Conservation (phyloP, 1,284 basidiomycete genomes). For the Ceratobasidium sp. region DNA sequence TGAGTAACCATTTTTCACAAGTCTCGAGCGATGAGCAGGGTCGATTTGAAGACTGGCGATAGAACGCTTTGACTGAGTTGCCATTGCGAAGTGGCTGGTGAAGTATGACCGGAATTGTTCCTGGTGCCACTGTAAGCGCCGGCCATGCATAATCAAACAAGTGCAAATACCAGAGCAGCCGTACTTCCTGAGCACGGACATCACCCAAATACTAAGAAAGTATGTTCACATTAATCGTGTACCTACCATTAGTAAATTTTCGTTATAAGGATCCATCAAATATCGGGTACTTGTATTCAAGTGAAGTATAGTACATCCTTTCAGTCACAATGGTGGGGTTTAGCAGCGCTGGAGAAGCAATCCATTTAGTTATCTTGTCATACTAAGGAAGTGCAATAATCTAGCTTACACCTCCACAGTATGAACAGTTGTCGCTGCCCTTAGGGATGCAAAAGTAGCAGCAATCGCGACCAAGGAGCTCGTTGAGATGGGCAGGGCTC, state of each 20-base stretch:
- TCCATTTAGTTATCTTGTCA: not conserved
- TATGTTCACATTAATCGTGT: too few species aligned
- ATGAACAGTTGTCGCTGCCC: conserved; percentile 30
- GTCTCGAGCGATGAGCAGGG: conserved; percentile 8
- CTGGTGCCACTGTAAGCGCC: not conserved
- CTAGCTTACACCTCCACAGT: conserved; percentile 25
- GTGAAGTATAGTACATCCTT: too few species aligned
- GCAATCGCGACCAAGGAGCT: conserved; percentile 30
- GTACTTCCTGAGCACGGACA: too few species aligned
- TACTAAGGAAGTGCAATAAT: not conserved
- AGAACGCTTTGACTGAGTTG: conserved; percentile 11
- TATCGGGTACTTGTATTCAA: too few species aligned
- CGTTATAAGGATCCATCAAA: too few species aligned
- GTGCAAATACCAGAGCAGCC: too few species aligned
- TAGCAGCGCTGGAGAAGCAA: not conserved
- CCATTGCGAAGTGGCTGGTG: conserved; percentile 4
- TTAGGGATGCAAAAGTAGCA: conserved; percentile 21
- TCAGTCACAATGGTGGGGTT: too few species aligned
- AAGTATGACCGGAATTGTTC: too few species aligned
- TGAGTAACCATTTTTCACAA: conserved; percentile 32
- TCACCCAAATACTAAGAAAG: too few species aligned
- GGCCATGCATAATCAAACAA: too few species aligned
- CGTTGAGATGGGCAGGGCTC: conserved; percentile 26
- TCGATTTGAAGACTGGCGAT: conserved; percentile 18
- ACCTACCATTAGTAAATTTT: too few species aligned